These are phyloP conservation scores for Candida nitratophila DNA, from an alignment of 805 yeast genomes.

Conservation along the genomic window DNA sequence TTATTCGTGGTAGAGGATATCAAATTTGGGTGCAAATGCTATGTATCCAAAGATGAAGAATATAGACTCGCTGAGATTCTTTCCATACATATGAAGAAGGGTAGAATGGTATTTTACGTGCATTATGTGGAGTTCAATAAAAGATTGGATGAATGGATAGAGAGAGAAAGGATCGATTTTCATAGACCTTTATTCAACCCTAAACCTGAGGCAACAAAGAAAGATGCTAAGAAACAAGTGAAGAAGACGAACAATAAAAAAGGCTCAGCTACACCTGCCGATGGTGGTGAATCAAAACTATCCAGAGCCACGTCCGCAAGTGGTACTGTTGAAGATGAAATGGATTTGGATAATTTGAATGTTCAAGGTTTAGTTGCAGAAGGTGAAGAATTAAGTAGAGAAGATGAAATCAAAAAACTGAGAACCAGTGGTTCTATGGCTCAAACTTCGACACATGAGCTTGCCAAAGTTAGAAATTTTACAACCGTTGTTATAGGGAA, in stretches of 20 bases:
- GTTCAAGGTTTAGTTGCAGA: conserved; percentile 70
- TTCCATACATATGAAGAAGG: conserved; percentile 67
- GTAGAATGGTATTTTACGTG: conserved; percentile 77
- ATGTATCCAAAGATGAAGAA: conserved; percentile 74
- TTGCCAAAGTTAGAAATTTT: conserved; percentile 85
- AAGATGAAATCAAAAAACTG: conserved; percentile 86
- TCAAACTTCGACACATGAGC: conserved; percentile 73
- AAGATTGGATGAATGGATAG: conserved; percentile 94
- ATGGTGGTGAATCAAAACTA: conserved; percentile 15
- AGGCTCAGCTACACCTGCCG: conserved; percentile 15
- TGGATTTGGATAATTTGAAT: conserved; percentile 79
- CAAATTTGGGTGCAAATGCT: conserved; percentile 73
- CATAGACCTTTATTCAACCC: conserved; percentile 68
- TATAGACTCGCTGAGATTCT: conserved; percentile 79
- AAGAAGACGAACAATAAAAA: conserved; percentile 12
- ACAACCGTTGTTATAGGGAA: conserved; percentile 77
- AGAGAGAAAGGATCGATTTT: conserved; percentile 62
- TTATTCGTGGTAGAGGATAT: conserved; percentile 40
- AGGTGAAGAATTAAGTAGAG: conserved; percentile 71
- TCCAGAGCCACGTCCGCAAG: conserved; percentile 20
- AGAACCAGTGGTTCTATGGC: conserved; percentile 98
- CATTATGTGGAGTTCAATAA: conserved; percentile 94
- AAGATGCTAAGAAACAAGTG: conserved; percentile 27
- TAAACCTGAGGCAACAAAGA: conserved; percentile 44
- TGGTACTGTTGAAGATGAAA: conserved; percentile 44